phyloP scores from a whole-genome alignment of 2,329 filamentous ascomycete species.

The Penicillium palitans region DNA sequence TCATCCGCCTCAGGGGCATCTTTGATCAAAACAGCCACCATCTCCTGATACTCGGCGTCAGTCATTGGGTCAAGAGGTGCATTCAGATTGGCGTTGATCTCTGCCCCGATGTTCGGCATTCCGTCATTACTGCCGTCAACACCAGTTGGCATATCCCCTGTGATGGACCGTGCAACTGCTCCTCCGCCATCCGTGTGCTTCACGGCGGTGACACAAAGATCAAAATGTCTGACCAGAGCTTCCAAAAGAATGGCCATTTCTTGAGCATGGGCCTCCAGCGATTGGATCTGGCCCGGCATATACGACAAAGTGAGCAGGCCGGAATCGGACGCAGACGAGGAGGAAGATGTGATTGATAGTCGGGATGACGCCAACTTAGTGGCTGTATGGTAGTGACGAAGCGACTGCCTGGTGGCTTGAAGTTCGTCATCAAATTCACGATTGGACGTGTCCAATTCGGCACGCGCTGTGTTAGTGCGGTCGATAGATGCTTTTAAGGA shows the following conservation, averaged over 20 bases:
- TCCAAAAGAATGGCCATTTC: constrained; percentile 79
- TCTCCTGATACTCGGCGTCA: constrained; percentile 73
- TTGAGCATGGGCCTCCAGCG: constrained; percentile 71
- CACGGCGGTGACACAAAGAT: constrained; percentile 87
- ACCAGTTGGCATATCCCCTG: constrained; percentile 61
- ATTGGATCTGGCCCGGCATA: constrained; percentile 58
- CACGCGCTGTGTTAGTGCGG: constrained; percentile 61
- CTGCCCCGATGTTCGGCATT: constrained; percentile 35
- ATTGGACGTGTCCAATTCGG: constrained; percentile 54
- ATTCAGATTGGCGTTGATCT: constrained; percentile 36
- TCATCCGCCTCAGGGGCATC: constrained; percentile 62
- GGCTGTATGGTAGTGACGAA: constrained; percentile 46
- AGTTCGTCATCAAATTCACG: constrained; percentile 74
- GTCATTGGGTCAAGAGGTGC: constrained; percentile 68
- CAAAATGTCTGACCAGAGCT: constrained; percentile 82
- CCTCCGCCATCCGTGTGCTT: constrained; percentile 83
- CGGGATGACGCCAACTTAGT: constrained; percentile 43
- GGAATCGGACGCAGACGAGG: constrained; percentile 36
- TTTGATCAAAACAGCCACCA: constrained; percentile 71
- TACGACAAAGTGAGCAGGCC: constrained; percentile 39
- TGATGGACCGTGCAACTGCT: constrained; percentile 65
- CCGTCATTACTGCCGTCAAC: constrained; percentile 43
- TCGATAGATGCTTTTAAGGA: constrained; percentile 62
- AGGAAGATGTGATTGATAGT: constrained; percentile 35
- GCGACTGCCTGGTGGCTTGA: constrained; percentile 60